Evolutionary conservation across 179 eudicot genomes (phyloP).

Genomic region (Silene coronaria): DNA sequence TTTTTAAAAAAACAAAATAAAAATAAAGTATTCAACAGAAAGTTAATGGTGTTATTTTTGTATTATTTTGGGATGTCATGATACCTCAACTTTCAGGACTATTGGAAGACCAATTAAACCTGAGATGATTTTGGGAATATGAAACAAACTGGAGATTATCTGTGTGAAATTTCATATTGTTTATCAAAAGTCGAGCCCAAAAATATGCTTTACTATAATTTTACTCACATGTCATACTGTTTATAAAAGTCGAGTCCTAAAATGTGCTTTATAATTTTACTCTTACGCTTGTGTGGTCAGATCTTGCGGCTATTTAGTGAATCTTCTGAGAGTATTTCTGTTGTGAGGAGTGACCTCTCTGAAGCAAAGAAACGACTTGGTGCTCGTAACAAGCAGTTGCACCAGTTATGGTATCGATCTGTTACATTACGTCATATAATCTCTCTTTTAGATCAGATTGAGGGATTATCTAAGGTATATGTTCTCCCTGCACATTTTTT

Average conservation of each 20-base stretch:
- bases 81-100: not conserved
- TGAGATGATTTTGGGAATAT: not conserved
- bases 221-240: conserved; percentile 1
- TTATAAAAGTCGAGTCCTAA: not conserved
- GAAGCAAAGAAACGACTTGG: conserved; percentile 86
- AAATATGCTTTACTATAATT: not conserved
- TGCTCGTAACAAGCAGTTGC: conserved; percentile 91
- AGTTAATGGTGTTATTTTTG: not conserved
- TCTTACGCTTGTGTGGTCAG: conserved; percentile 39
- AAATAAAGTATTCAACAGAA: not conserved
- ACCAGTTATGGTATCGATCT: conserved; percentile 96
- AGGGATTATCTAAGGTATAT: conserved; percentile 80
- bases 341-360: conserved; percentile 69
- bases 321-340: conserved; percentile 78
- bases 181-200: not conserved
- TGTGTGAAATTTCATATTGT: not conserved
- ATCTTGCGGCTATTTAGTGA: conserved; percentile 95
- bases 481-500: not conserved
- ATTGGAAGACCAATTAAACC: not conserved
- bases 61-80: not conserved
- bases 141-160: not conserved
- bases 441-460: conserved; percentile 89
- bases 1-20: no score
- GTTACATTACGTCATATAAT: conserved; percentile 96
- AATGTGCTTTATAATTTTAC: conserved; percentile 2